Evolutionary conservation across 208 protist species (phyloP), one percentile per base, ranked within the genome.

Genomic region (Acanthamoeba castellanii): DNA sequence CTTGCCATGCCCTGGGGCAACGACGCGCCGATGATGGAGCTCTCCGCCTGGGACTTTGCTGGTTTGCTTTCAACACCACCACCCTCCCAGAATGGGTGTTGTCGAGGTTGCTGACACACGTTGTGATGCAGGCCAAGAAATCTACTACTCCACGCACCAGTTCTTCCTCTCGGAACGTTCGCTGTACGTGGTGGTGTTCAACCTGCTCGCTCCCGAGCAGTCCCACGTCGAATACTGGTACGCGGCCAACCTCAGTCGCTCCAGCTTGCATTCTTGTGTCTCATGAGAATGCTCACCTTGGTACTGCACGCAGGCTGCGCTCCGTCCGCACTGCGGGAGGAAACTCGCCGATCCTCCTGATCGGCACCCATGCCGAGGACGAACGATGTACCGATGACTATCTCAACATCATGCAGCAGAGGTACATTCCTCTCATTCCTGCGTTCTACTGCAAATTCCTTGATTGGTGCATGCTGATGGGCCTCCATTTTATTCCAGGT

Each of bases 21-120:
- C 32, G 25, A 50, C 1, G 50, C 59, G 18, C 25, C 50, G 22
- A 22, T 5, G 14, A 9, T 61, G n/a, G 25, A 16, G 0, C 70
- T 94, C 52, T 74, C 52, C n/a, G 20, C 72, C 14, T 94, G 91
- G 91, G 91, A 94, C 55, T 94, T 94, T 94, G 91, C 91, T 0
- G 55, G 55, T 61, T 4, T 47, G 45, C 45, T 13, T 9, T 47
- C 45, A 47, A 4, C 45, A 47, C 45, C 45, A 9, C 7, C 45
- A 47, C 45, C 45, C 45, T 47, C 7, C 7, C 45, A 47, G 45
- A 47, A 47, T 47, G 7, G 45, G 45, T 13, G 8, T 47, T 2
- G 45, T n/a, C n/a, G n/a, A n/a, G n/a, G n/a, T 6, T 47, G 45
- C 45, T 47, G 2, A 47, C 45, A 11, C 45, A 47, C 7, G 7